Base-by-base conservation (phyloP, 1,284 basidiomycete genomes). In the Cutaneotrichosporon cyanovorans region DNA sequence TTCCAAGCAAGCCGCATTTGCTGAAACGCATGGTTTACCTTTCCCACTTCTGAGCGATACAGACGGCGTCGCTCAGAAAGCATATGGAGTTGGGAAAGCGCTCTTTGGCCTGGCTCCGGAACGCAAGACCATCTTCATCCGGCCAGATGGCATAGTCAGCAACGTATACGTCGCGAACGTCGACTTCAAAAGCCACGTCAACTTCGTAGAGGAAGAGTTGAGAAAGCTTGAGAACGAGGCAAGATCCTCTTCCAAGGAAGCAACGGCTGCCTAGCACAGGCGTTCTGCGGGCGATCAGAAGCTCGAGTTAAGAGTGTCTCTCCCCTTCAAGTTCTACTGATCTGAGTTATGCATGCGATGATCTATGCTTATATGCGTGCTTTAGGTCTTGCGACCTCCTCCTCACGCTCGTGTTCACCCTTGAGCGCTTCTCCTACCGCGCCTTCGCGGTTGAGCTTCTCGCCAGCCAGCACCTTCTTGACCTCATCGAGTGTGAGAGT, bases 401-500 rank as follows among this genome's bases (percentile, higher is more conserved):
- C 35, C 35, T 44, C 25, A n/a, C 33, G n/a, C 42, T 63, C 62
- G 35, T 41, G 43, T 41, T 63, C 51, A 10, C 59, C 51, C 25
- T 49, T 31, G 34, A 69, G 49, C 19, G 48, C 55, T 40, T 61
- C 58, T 7, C 67, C 67, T 19, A 52, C 46, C 9, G 48, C 53
- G 9, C 41, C 44, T 7, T 53, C 49, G 38, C 66, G 49, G 38
- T 67, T 50, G 65, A 92, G 83, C 50, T 77, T 75, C 68, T 89
- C 82, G 31, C 88, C 88, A 48, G 77, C 80, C 63, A 92, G 79
- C n/a, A 90, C 84, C 71, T 80, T 82, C 63, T 77, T 75, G 18
- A 95, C 91, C 70, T 96, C 89, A 18, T 86, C 82, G 34, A 80
- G 76, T 56, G 83, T 82, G 52, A 96, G 74, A n/a, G 91, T 95